phyloP scores from a whole-genome alignment of 2,329 filamentous ascomycete species.

The Parastagonospora avenae region DNA sequence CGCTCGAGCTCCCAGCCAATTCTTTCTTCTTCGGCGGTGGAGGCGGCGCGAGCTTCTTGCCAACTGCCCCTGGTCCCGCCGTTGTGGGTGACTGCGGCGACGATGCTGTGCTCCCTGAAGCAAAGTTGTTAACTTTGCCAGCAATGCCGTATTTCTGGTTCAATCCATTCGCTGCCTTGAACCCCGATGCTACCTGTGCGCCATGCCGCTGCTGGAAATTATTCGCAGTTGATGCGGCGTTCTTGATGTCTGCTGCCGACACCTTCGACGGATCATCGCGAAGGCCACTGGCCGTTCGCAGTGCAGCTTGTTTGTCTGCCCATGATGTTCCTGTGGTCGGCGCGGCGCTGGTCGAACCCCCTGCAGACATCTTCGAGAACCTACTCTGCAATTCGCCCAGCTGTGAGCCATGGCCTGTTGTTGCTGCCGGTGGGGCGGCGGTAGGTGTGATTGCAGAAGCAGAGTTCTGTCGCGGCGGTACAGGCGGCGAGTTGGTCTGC shows the following conservation, averaged over 20 bases:
- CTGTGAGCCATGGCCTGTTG: constrained; percentile 48
- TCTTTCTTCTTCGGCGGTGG: constrained; percentile 63
- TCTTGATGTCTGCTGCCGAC: constrained; percentile 62
- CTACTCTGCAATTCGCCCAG: constrained; percentile 71
- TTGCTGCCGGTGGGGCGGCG: constrained; percentile 25
- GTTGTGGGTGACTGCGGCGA: constrained; percentile 30
- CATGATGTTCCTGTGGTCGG: constrained; percentile 63
- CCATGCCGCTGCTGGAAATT: constrained; percentile 74
- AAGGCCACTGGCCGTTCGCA: constrained; percentile 65
- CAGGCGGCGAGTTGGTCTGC: constrained; percentile 28
- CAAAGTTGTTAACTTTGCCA: constrained; percentile 54
- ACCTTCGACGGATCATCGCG: constrained; percentile 67
- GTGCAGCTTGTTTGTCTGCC: constrained; percentile 65
- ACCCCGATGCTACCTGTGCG: constrained; percentile 68
- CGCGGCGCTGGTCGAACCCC: constrained; percentile 33
- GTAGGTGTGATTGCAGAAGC: background rate
- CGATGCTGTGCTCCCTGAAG: constrained; percentile 28
- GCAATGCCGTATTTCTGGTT: constrained; percentile 67
- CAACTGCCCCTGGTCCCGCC: constrained; percentile 34
- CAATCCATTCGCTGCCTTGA: constrained; percentile 61
- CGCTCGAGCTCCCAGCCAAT: constrained; percentile 46
- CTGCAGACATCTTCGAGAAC: constrained; percentile 56
- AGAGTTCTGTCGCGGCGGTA: constrained; percentile 41
- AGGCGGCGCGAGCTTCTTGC: constrained; percentile 63
- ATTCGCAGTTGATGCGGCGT: constrained; percentile 65